Evolutionary conservation across 2,329 filamentous ascomycete genomes (phyloP), one percentile per base, ranked within the genome.

Genomic region (Penicillium sp.): DNA sequence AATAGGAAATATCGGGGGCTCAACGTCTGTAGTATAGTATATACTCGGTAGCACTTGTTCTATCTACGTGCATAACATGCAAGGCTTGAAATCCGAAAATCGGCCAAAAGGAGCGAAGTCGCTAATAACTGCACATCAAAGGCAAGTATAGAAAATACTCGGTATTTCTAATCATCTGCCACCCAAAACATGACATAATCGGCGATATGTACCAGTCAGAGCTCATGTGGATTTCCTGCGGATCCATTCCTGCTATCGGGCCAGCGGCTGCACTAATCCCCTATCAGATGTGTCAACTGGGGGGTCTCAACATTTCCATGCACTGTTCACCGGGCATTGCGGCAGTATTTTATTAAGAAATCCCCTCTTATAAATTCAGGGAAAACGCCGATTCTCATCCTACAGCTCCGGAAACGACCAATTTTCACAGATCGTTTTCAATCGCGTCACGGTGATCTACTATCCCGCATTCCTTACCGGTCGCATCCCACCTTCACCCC

Each of bases 191-290:
- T 47, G 45, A 47, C 45, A 47, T 47, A 31, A 47, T 59, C 55
- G 52, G 55, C 58, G 48, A 19, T 29, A 26, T 29, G 41, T 43
- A 47, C 55, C 55, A 60, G 39, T 52, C 54, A 59, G 27, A 33
- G 52, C 31, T 22, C 46, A 22, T 29, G 31, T 29, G 21, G 21
- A 22, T 29, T 48, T 19, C 13, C 44, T 26, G 26, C 27, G 26
- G 19, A 33, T 26, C 19, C 27, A 29, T 29, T n/a, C 3, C 29
- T 53, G 27, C 10, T 31, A 50, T 59, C 64, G 63, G 64, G 48
- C 63, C 56, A 65, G 56, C 63, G 64, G 64, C 58, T 60, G 51
- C 63, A 60, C 63, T 65, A 63, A 47, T 33, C 35, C 35, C n/a
- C 62, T 55, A 64, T 60, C 48, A 53, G 57, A 39, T n/a, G 21